A percentile compares a stretch with the other conserved stretches of the same genome.
phyloP scores from a whole-genome alignment of 192 early-diverging fungal genomes.

The Podochytrium sp. region DNA sequence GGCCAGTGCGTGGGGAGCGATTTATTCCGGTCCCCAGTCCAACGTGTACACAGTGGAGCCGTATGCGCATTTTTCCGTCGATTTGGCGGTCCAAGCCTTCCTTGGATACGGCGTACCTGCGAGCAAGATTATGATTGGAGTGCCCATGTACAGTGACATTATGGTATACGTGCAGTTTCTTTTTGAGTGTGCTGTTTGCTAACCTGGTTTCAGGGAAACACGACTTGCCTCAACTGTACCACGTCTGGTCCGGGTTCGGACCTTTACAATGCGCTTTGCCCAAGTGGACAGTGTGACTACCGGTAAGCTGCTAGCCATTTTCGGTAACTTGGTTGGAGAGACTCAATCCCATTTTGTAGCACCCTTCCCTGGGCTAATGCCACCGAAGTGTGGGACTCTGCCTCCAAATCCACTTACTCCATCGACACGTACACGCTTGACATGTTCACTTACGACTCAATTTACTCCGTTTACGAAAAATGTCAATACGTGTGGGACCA shows the following conservation, averaged over 20 bases:
- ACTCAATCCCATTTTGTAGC: no score
- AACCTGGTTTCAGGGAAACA: conserved; percentile 89
- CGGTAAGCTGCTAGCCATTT: background rate
- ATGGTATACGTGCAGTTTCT: no score
- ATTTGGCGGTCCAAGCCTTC: conserved; percentile 73
- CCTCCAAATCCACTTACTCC: conserved; percentile 74
- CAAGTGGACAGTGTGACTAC: background rate
- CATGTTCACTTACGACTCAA: conserved; percentile 81
- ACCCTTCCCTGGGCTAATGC: background rate
- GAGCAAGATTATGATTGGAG: conserved; percentile 85
- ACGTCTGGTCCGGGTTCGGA: background rate
- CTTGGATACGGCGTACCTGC: conserved; percentile 75
- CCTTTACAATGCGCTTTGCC: background rate
- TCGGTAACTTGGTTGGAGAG: no score
- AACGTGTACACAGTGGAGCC: conserved; percentile 69
- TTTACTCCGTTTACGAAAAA: conserved; percentile 43
- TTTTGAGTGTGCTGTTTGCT: no score
- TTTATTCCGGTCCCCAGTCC: conserved; percentile 79
- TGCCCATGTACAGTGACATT: conserved; percentile 91
- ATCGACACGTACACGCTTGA: conserved; percentile 68
- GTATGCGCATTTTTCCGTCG: conserved; percentile 61
- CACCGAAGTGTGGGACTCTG: conserved; percentile 73
- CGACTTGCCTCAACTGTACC: conserved; percentile 42
- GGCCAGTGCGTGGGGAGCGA: conserved; percentile 48
- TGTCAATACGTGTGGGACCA: conserved; percentile 46